Conservation (phyloP, 495 filamentous ascomycete genomes). For the Peziza echinospora region DNA sequence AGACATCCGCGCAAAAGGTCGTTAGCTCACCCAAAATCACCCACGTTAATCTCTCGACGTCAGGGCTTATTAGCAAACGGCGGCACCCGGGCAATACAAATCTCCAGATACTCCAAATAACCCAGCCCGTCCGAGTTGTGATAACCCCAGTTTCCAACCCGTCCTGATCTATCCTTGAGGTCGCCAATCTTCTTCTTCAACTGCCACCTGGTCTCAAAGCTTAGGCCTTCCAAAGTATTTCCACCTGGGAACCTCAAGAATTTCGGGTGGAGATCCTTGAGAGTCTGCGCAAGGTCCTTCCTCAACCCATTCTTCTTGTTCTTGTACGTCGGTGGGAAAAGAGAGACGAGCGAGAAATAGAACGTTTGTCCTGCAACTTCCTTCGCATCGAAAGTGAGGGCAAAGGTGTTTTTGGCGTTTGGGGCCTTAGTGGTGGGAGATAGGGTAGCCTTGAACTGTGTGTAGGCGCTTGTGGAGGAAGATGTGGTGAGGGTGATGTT, state of each 20-base stretch:
- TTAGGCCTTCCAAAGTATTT: constrained; percentile 42
- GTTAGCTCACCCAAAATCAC: too few relatives aligned
- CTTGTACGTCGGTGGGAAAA: constrained; percentile 50
- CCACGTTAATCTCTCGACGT: too few relatives aligned
- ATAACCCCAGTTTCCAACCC: constrained; percentile 39
- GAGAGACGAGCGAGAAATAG: constrained; percentile 40
- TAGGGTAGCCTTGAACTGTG: constrained; percentile 28
- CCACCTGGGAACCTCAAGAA: constrained; percentile 46
- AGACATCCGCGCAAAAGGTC: too few relatives aligned
- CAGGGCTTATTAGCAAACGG: too few relatives aligned
- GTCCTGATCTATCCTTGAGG: constrained; percentile 38
- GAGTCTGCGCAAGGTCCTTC: constrained; percentile 33
- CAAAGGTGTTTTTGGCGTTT: constrained; percentile 44
- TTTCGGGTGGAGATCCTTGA: constrained; percentile 31
- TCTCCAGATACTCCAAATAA: constrained; percentile 15
- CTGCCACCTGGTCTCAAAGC: constrained; percentile 33
- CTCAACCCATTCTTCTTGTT: constrained; percentile 39
- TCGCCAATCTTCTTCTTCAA: constrained; percentile 50
- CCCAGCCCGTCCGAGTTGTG: constrained; percentile 16
- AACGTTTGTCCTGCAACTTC: constrained; percentile 26
- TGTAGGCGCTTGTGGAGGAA: constrained; percentile 22
- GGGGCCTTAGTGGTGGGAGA: constrained; percentile 25
- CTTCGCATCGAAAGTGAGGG: constrained; percentile 33
- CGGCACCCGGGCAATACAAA: constrained; percentile 43
- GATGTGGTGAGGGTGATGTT: constrained; percentile 22